phyloP scores from a whole-genome alignment of 1,284 basidiomycete genomes.

The Phellopilus nigrolimitatus region DNA sequence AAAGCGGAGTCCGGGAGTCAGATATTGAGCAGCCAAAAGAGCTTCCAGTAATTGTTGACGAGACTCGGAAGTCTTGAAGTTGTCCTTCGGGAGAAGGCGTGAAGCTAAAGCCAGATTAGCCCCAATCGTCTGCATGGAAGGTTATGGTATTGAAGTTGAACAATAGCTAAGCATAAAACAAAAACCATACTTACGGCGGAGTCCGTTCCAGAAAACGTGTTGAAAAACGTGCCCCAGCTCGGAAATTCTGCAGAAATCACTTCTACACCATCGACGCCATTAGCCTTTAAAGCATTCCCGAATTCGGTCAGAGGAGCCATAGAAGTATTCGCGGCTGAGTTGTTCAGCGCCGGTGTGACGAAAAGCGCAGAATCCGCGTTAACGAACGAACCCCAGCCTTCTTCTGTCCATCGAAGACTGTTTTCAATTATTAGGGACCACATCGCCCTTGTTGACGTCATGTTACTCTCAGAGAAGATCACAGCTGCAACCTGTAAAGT shows the following conservation, averaged over 20 bases:
- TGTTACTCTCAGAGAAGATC: constrained; percentile 19
- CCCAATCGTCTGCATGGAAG: constrained; percentile 37
- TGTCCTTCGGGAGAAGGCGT: constrained; percentile 36
- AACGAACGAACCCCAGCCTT: constrained; percentile 51
- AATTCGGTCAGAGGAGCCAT: constrained; percentile 39
- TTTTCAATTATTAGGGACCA: constrained; percentile 29
- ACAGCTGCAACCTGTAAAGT: constrained; percentile 24
- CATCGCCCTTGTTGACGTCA: constrained; percentile 25
- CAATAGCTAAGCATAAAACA: not conserved
- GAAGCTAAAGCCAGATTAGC: constrained; percentile 37
- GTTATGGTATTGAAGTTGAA: constrained; percentile 24
- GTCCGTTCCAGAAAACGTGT: constrained; percentile 30
- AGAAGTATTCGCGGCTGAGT: constrained; percentile 32
- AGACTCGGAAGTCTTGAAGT: constrained; percentile 30
- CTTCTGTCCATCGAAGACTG: constrained; percentile 37
- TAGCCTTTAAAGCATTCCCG: constrained; percentile 28
- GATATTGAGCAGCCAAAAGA: constrained; percentile 30
- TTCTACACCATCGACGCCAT: constrained; percentile 27
- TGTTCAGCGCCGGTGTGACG: constrained; percentile 25
- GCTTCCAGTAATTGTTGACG: constrained; percentile 33
- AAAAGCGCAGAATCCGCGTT: constrained; percentile 30
- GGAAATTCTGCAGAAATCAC: constrained; percentile 33
- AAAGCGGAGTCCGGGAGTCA: constrained; percentile 24
- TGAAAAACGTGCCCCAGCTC: constrained; percentile 37
- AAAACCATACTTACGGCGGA: constrained; percentile 23